Evolutionary conservation across 2,329 filamentous ascomycete genomes (phyloP), one percentile per base, ranked within the genome.

Genomic region (Pseudocercospora musae): DNA sequence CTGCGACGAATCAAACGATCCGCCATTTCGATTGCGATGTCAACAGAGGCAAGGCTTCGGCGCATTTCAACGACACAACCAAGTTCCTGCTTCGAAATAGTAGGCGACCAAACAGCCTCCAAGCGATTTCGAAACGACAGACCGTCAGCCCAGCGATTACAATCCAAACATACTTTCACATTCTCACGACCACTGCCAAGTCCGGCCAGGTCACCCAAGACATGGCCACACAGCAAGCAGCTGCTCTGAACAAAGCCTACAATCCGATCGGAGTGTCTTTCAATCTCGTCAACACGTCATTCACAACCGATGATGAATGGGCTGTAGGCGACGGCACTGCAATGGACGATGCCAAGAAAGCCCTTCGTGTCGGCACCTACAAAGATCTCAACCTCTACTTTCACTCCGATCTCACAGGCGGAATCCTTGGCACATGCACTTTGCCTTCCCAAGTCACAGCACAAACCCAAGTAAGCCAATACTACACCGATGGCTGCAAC

Each of bases 321-420:
- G 83, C 84, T 31, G 70, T 76, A 18, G 78, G 75, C 58, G 77
- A 76, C 33, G 81, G 79, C 59, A 53, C 55, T 50, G 79, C 81
- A 69, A 80, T 81, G 66, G 70, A 79, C 52, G 76, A 66, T 9
- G 83, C 86, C 81, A 87, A 86, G 72, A 71, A 73, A 23, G 72
- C 79, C 1, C 79, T 86, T 2, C 82, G 84, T 21, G 75, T 79
- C 62, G 84, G 85, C 57, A 80, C 72, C 42, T 87, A 87, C 73
- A 65, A 69, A 42, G 79, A 80, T 1, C 77, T 86, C 37, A 87
- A 87, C 72, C 76, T 87, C 62, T 87, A 86, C 75, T 86, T 86
- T 76, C 82, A 86, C 72, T 82, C 81, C 31, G 78, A 85, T 60
- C 77, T 86, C 25, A 61, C 70, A 5, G 75, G 76, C 58, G 73